Evolutionary conservation across 2,329 filamentous ascomycete species (phyloP), one percentile per base, ranked within the genome.

Genomic region (Tolypocladium paradoxum): DNA sequence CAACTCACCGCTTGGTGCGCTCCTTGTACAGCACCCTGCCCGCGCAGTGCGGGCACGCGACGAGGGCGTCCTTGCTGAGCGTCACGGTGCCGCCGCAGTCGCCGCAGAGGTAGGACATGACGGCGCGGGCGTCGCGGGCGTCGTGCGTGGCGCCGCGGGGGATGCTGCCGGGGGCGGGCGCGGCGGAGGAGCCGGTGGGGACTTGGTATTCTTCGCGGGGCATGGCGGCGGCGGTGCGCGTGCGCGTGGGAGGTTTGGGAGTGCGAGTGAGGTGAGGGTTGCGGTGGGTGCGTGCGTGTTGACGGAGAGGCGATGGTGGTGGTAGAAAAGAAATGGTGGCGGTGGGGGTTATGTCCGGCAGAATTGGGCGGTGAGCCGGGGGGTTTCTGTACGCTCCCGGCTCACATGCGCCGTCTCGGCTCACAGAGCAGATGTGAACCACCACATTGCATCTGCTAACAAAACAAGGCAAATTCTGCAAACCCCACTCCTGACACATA

Each of bases 21-120:
- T 96, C 89, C 82, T 99, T 99, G 74, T 97, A 97, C 61, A 99
- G 74, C 56, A 99, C 90, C 60, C 93, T 85, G 65, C 96, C 93
- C 8, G 93, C 93, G 70, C 93, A 99, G 57, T 73, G 70, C 54
- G 70, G 68, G 60, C 71, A 72, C 24, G 70, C 70, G 49, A 73
- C 70, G n/a, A 82, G 76, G 49, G 78, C 79, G 55, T 74, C 73
- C 64, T 71, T 70, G 55, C 63, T 62, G 58, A 73, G 69, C 53
- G 66, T 67, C 56, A 70, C 68, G 64, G 63, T 65, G 51, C 66
- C 66, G 49, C 71, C 71, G 65, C 73, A 74, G 66, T 74, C 72
- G 58, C 71, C 71, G 64, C 71, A 73, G 49, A 71, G 61, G 59
- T 73, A 73, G 46, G 63, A 62, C 64, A 72, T 71, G 58, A 64